Conservation (phyloP, 768 basidiomycete genomes). For the Panus rudis region DNA sequence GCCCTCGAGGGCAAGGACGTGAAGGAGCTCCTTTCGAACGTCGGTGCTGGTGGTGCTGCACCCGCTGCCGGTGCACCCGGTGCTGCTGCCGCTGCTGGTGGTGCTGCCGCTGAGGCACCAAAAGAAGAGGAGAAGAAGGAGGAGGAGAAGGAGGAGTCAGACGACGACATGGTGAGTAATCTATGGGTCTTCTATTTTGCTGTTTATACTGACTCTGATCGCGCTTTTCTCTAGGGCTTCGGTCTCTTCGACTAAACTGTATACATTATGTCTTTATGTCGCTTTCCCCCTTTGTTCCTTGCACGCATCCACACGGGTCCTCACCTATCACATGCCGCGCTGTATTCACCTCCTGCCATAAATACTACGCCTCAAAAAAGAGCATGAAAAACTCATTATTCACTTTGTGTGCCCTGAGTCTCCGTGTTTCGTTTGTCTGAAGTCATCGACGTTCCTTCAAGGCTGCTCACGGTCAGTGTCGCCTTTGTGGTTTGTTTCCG, state of each 20-base stretch:
- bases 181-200: background rate
- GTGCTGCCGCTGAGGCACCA: conserved; percentile 63
- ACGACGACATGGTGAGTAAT: conserved; percentile 77
- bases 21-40: conserved; percentile 91
- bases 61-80: conserved; percentile 54
- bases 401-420: too few relatives aligned
- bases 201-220: conserved; percentile 2
- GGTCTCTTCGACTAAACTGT: conserved; percentile 80
- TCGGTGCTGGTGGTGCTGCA: conserved; percentile 87
- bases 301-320: too few relatives aligned
- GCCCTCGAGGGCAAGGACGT: conserved; percentile 98
- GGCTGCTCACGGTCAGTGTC: too few relatives aligned
- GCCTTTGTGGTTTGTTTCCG: too few relatives aligned
- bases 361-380: too few relatives aligned
- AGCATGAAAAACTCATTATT: too few relatives aligned
- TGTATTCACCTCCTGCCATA: too few relatives aligned
- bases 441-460: too few relatives aligned
- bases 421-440: too few relatives aligned
- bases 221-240: conserved; percentile 64
- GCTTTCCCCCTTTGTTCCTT: too few relatives aligned
- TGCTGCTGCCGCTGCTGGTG: conserved; percentile 49
- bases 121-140: conserved; percentile 79
- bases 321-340: too few relatives aligned
- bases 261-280: conserved; percentile 22
- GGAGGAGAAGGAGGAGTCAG: conserved; percentile 84